These are phyloP conservation scores for Mucuna pruriens DNA, from an alignment of 306 rosid genomes.

Conservation along the genomic window DNA sequence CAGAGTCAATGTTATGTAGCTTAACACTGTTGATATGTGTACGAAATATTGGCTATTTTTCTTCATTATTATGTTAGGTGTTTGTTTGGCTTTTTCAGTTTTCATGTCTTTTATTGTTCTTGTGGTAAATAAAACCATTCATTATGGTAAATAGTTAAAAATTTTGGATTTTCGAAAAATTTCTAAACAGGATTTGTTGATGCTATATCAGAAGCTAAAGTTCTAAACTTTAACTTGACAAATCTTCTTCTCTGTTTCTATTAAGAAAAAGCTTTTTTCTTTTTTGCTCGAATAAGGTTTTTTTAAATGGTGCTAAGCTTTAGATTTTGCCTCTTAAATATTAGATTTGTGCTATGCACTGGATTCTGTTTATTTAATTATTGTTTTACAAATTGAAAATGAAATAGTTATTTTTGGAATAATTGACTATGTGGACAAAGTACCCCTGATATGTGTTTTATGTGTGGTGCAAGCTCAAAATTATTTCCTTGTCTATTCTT, in stretches of 20 bases:
- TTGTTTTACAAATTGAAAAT: neutral
- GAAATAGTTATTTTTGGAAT: neutral
- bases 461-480: neutral
- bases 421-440: neutral
- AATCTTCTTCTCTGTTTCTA: neutral
- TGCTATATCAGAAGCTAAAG: slow-evolving; percentile 16
- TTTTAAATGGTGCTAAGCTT: neutral
- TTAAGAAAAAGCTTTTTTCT: neutral
- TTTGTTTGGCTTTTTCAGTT: neutral
- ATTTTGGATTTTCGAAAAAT: neutral
- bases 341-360: neutral
- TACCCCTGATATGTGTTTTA: neutral
- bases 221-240: neutral
- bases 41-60: neutral
- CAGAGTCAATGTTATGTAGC: slow-evolving; percentile 10
- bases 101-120: neutral
- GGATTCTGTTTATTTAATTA: neutral
- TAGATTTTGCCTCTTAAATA: neutral
- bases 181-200: neutral
- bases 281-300: neutral
- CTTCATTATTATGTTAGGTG: neutral
- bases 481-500: slow-evolving; percentile 2
- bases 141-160: neutral
- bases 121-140: neutral
- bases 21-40: neutral